Conservation (phyloP, 495 filamentous ascomycete species). For the Neurospora sp. region DNA sequence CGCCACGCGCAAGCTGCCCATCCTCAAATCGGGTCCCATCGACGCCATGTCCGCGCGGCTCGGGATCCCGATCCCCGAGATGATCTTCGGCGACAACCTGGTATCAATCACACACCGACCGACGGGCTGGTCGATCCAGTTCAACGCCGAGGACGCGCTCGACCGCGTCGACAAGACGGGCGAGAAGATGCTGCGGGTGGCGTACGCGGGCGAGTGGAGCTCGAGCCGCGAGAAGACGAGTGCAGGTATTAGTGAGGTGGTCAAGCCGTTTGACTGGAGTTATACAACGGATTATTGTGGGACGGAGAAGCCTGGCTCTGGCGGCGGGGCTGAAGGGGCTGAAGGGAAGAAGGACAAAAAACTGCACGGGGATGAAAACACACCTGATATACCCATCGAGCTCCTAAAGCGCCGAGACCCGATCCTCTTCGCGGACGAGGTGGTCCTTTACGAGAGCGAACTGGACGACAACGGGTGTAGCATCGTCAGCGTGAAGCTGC, state of each 20-base stretch:
- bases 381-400: constrained; percentile 63
- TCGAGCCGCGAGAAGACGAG: constrained; percentile 72
- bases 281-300: constrained; percentile 83
- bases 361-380: not conserved
- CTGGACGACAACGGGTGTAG: constrained; percentile 95
- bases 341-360: not conserved
- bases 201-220: constrained; percentile 87
- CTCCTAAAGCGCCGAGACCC: constrained; percentile 73
- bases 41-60: constrained; percentile 71
- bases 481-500: constrained; percentile 73
- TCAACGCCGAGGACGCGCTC: constrained; percentile 78
- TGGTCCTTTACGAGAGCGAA: constrained; percentile 93
- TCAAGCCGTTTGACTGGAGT: constrained; percentile 96
- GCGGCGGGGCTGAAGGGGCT: not conserved
- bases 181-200: constrained; percentile 75
- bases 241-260: constrained; percentile 83
- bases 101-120: constrained; percentile 59
- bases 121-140: constrained; percentile 63
- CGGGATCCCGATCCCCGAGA: constrained; percentile 83
- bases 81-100: constrained; percentile 97
- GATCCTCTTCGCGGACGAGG: constrained; percentile 89
- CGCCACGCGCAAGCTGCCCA: constrained; percentile 75
- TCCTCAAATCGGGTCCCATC: constrained; percentile 83
- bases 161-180: constrained; percentile 92
- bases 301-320: constrained; percentile 28